Base-by-base conservation (phyloP, 2,329 filamentous ascomycete genomes). In the Cladosporium oxysporum region DNA sequence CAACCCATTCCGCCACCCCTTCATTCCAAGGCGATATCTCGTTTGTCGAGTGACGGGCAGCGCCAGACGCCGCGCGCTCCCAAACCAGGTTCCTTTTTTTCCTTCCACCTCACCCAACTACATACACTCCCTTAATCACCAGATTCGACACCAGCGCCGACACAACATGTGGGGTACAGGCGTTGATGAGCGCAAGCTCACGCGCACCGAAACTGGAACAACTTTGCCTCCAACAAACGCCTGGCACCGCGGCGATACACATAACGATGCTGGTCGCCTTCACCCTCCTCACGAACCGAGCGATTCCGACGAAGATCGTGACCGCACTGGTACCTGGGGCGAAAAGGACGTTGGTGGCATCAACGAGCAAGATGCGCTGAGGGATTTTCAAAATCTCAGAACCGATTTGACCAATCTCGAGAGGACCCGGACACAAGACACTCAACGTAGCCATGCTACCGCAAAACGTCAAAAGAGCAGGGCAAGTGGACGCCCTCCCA, bases 331-430 rank as follows among this genome's bases (percentile, higher is more conserved):
- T 37, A 87, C 84, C 23, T 90, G 88, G 88, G 88, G 88, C 16
- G 88, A 90, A 74, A 77, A 80, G 55, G 85, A 88, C 73, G 80
- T 82, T 31, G 86, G 86, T 5, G 82, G 83, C 28, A 80, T 83
- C 11, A 83, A 82, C 71, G 81, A 83, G 47, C 77, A 78, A 11
- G 78, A 79, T 55, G 87, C 88, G 12, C 85, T 87, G 82, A 81
- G 86, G 66, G 87, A 89, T 23, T 87, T 83, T 65, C 83, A 87
- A 69, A 82, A 83, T 50, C 82, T 90, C 74, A 79, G 83, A 44
- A 79, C 79, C 59, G 83, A 88, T 68, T 78, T 90, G 66, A 84
- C 83, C 5, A 78, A 80, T 10, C 73, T 88, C 26, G 87, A 83
- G 50, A 77, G 82, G 66, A 79, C 79, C 67, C 75, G 76, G 55